Evolutionary conservation across 371 early-diverging fungal genomes (phyloP).

Genomic region (Circinella umbellata): DNA sequence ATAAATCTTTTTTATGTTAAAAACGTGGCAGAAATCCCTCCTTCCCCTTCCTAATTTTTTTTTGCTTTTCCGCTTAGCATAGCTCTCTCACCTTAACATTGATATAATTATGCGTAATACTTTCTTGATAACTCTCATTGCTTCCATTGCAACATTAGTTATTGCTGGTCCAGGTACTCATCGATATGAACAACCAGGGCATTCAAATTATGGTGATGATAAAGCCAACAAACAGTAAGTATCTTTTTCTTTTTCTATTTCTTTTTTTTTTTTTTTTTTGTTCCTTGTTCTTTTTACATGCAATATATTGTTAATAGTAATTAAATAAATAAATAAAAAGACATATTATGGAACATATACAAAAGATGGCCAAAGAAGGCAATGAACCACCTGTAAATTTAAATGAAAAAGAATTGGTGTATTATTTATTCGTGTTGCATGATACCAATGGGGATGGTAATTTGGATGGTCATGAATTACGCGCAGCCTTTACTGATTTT

Average conservation of each 20-base stretch:
- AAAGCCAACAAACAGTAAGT: conserved; percentile 36
- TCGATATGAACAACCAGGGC: conserved; percentile 25
- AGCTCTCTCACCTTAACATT: background rate
- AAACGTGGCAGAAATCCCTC: background rate
- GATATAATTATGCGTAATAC: conserved; percentile 3
- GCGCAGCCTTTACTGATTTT: conserved; percentile 58
- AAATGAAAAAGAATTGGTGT: conserved; percentile 53
- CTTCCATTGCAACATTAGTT: conserved; percentile 5
- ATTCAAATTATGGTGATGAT: conserved; percentile 40
- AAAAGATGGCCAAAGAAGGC: conserved; percentile 31
- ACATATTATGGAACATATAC: conserved; percentile 44
- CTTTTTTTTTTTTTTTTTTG: no score
- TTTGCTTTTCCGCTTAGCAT: conserved; percentile 1
- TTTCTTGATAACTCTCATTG: background rate
- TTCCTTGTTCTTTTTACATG: no score
- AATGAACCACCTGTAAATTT: conserved; percentile 20
- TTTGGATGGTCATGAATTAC: conserved; percentile 77
- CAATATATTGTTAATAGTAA: no score
- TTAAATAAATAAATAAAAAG: background rate
- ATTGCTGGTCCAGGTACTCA: conserved; percentile 27
- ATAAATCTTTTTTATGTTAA: background rate
- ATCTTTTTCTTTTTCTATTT: background rate
- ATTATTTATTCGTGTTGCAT: conserved; percentile 64
- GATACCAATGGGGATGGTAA: conserved; percentile 68
- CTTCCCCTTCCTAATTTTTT: background rate